These are phyloP conservation scores for Hypsizygus ulmarius DNA, from an alignment of 1,284 basidiomycete species.

Conservation along the genomic window DNA sequence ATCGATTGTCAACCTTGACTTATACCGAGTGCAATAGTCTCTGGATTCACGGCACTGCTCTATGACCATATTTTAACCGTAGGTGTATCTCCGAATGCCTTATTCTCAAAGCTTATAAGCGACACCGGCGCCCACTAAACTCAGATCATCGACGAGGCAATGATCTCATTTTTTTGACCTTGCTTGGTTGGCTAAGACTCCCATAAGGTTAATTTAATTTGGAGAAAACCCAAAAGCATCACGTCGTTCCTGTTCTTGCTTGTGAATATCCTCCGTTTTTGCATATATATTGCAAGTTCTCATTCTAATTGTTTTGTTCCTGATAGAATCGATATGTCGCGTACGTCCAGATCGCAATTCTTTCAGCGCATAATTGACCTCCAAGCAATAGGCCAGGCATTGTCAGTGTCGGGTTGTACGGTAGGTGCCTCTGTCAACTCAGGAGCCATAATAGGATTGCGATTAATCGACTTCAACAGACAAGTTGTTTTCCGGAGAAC, in stretches of 20 bases:
- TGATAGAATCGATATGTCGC: slow-evolving; percentile 13
- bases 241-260: slow-evolving; percentile 10
- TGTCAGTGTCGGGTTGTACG: slow-evolving; percentile 6
- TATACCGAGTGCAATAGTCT: no score
- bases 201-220: slow-evolving; percentile 12
- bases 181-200: neutral
- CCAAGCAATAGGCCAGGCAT: slow-evolving; percentile 2
- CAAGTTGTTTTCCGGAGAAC: slow-evolving; percentile 1
- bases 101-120: no score
- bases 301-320: neutral
- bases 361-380: neutral
- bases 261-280: neutral
- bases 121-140: no score
- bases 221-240: slow-evolving; percentile 10
- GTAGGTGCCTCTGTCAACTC: neutral
- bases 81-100: no score
- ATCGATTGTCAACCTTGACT: no score
- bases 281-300: neutral
- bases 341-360: slow-evolving; percentile 1
- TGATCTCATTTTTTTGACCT: no score
- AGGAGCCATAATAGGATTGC: neutral
- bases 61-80: no score
- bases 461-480: neutral
- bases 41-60: no score
- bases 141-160: no score